phyloP scores from a whole-genome alignment of 2,329 filamentous ascomycete genomes.

The Aspergillus fructus region DNA sequence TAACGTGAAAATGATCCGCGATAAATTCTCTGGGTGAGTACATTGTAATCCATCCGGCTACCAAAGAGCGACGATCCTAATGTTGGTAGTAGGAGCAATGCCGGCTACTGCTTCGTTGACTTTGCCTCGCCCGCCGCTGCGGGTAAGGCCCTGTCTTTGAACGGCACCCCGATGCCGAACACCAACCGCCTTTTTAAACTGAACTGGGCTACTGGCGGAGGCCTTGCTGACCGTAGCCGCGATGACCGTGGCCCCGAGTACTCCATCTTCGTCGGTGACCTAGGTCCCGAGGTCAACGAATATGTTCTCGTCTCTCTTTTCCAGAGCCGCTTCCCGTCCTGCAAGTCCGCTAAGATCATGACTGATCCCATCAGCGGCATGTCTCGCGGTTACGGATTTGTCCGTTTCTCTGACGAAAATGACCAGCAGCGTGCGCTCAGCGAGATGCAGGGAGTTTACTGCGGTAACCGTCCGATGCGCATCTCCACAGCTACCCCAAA shows the following conservation, averaged over 20 bases:
- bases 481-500: constrained; percentile 98
- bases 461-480: constrained; percentile 96
- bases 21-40: constrained; percentile 93
- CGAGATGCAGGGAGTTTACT: constrained; percentile 99
- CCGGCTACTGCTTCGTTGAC: constrained; percentile 98
- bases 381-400: constrained; percentile 96
- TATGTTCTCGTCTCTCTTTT: constrained; percentile 96
- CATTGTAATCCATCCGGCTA: constrained; percentile 2
- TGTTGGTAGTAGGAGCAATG: constrained; percentile 68
- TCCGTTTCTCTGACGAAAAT: constrained; percentile 91
- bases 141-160: constrained; percentile 84
- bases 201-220: constrained; percentile 98
- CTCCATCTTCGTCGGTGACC: constrained; percentile 96
- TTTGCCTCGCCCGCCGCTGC: constrained; percentile 81
- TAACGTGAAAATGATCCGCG: constrained; percentile 99
- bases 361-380: constrained; percentile 97
- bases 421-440: constrained; percentile 94
- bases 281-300: constrained; percentile 97
- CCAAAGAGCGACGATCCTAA: constrained; percentile 33
- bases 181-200: constrained; percentile 95
- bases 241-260: constrained; percentile 96
- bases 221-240: constrained; percentile 82
- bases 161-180: constrained; percentile 87
- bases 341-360: constrained; percentile 99
- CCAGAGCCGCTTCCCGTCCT: constrained; percentile 91